Evolutionary conservation across 116 monocot species (phyloP).

Genomic region (Cymodocea nodosa): DNA sequence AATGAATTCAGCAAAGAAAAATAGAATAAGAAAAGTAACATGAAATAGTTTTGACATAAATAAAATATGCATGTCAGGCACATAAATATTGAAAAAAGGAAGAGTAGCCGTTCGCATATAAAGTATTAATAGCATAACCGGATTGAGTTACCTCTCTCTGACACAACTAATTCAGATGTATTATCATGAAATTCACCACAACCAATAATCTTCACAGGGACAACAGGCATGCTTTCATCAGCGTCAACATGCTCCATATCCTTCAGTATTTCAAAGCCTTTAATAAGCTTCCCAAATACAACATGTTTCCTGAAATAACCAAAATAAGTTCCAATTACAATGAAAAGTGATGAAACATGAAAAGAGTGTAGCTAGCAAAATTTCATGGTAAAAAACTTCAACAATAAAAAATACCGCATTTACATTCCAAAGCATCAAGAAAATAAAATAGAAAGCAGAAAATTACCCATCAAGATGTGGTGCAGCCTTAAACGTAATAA

Average conservation of each 20-base stretch:
- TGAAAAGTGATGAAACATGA: no score
- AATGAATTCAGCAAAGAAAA: no score
- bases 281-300: slow-evolving; percentile 92
- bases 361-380: no score
- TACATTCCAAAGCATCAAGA: neutral
- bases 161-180: neutral
- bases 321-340: no score
- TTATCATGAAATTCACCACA: slow-evolving; percentile 49
- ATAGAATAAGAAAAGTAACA: no score
- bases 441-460: neutral
- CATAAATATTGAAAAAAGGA: no score
- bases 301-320: slow-evolving; percentile 62
- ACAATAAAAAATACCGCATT: neutral
- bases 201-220: slow-evolving; percentile 66
- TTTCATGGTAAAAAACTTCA: neutral
- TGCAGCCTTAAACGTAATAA: slow-evolving; percentile 81
- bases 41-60: no score
- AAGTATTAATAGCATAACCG: no score
- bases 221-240: slow-evolving; percentile 43
- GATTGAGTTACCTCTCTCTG: neutral
- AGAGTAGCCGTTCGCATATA: no score
- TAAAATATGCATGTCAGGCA: no score
- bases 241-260: slow-evolving; percentile 77
- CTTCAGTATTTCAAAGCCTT: slow-evolving; percentile 58
- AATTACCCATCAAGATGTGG: slow-evolving; percentile 83